Conservation (phyloP, 495 filamentous ascomycete genomes). For the Tricharina praecox region DNA sequence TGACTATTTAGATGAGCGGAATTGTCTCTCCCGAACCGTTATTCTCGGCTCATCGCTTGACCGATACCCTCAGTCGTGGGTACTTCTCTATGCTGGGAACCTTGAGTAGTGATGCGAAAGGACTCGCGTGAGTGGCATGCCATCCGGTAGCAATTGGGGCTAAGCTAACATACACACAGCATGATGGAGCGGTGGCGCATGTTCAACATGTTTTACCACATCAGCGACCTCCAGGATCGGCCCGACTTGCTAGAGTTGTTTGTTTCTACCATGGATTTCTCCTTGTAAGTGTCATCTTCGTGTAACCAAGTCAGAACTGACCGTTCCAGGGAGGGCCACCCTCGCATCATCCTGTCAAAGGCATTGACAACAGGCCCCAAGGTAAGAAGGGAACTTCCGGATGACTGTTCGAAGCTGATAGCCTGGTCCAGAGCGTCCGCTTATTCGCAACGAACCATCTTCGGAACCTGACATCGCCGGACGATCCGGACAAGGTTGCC, state of each 20-base stretch:
- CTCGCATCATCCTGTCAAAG: slow-evolving; percentile 80
- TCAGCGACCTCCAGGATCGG: slow-evolving; percentile 74
- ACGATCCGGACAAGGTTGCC: slow-evolving; percentile 12
- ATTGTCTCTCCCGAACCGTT: slow-evolving; percentile 73
- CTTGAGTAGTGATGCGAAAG: slow-evolving; percentile 61
- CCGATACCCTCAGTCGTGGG: slow-evolving; percentile 68
- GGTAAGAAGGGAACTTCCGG: slow-evolving; percentile 21
- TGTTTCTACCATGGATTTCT: slow-evolving; percentile 80
- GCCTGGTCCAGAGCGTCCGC: slow-evolving; percentile 17
- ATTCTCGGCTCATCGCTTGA: slow-evolving; percentile 67
- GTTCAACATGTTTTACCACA: slow-evolving; percentile 98
- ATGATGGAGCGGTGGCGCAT: slow-evolving; percentile 95
- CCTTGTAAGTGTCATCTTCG: slow-evolving; percentile 31
- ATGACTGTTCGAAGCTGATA: not conserved
- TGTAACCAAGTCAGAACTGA: not conserved
- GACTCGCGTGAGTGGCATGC: slow-evolving; percentile 36
- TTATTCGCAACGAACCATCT: slow-evolving; percentile 27
- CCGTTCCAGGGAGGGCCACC: slow-evolving; percentile 48
- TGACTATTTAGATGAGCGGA: slow-evolving; percentile 49
- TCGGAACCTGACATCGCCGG: slow-evolving; percentile 20
- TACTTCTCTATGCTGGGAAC: slow-evolving; percentile 88
- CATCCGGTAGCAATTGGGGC: not conserved
- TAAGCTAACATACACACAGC: slow-evolving; percentile 10
- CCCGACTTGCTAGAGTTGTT: slow-evolving; percentile 79
- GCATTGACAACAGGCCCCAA: slow-evolving; percentile 82